Conservation (phyloP, 441 rosid species). For the Gossypium davidsonii region DNA sequence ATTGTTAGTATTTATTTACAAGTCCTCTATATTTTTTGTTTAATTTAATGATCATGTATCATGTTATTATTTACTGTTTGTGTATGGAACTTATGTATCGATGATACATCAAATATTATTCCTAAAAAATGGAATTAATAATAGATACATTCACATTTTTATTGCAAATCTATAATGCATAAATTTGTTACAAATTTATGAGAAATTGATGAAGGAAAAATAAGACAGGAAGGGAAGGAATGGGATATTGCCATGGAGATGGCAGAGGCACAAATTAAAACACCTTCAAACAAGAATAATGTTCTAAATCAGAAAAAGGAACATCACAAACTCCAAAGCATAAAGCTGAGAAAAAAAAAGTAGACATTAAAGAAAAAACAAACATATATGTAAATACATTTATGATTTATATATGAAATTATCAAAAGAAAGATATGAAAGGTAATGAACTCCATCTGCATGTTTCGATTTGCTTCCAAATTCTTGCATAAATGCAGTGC, state of each 20-base stretch:
- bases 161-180: too few relatives aligned
- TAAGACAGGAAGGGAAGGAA: conserved; percentile 19
- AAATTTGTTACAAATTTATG: background rate
- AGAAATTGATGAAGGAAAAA: conserved; percentile 15
- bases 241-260: conserved; percentile 11
- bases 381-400: conserved; percentile 6
- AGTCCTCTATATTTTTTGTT: too few relatives aligned
- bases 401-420: conserved; percentile 8
- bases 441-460: conserved; percentile 12
- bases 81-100: too few relatives aligned
- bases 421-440: background rate
- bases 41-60: too few relatives aligned
- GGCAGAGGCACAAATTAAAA: conserved; percentile 28
- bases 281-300: conserved; percentile 55
- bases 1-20: too few relatives aligned
- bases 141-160: too few relatives aligned
- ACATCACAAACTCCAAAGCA: conserved; percentile 53
- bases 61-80: too few relatives aligned
- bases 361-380: conserved; percentile 17
- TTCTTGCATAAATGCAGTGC: conserved; percentile 12
- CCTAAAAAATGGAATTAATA: too few relatives aligned
- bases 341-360: conserved; percentile 20
- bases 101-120: too few relatives aligned
- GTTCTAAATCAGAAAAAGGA: conserved; percentile 21
- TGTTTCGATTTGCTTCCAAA: conserved; percentile 10